These are phyloP conservation scores for Apiospora arundinis DNA, from an alignment of 2,329 filamentous ascomycete genomes.

Conservation along the genomic window DNA sequence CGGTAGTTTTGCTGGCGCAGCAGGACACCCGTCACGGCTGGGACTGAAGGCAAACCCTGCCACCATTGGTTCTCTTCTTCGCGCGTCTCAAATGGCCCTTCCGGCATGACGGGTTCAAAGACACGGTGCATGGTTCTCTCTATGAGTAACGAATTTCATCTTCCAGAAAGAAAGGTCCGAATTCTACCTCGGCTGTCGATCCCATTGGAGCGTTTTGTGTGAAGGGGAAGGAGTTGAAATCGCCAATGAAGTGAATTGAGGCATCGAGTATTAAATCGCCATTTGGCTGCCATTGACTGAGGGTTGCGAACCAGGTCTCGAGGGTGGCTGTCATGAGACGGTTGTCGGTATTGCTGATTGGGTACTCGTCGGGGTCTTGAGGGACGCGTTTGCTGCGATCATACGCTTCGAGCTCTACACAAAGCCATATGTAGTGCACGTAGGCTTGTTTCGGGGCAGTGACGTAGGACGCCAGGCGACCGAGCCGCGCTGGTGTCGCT, in stretches of 20 bases:
- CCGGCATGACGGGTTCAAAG: constrained; percentile 32
- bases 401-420: too few relatives aligned
- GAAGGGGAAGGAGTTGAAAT: background rate
- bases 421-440: too few relatives aligned
- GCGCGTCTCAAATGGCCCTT: constrained; percentile 32
- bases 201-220: background rate
- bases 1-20: constrained; percentile 41
- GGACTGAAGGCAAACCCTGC: constrained; percentile 35
- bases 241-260: background rate
- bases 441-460: too few relatives aligned
- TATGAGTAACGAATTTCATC: background rate
- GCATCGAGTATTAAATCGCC: background rate
- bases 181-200: background rate
- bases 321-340: too few relatives aligned
- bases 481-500: too few relatives aligned
- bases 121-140: constrained; percentile 18
- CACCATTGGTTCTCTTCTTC: constrained; percentile 34
- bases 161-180: background rate
- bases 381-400: too few relatives aligned
- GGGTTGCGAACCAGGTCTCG: background rate
- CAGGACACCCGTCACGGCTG: constrained; percentile 39
- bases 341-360: too few relatives aligned
- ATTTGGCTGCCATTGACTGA: background rate
- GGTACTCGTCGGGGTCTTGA: too few relatives aligned
- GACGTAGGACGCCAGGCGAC: too few relatives aligned